Percentiles rank a stretch among this genome's conserved stretches.
phyloP scores from a whole-genome alignment of 352 stramenopile species.

The Pythium rhizo-oryzae region DNA sequence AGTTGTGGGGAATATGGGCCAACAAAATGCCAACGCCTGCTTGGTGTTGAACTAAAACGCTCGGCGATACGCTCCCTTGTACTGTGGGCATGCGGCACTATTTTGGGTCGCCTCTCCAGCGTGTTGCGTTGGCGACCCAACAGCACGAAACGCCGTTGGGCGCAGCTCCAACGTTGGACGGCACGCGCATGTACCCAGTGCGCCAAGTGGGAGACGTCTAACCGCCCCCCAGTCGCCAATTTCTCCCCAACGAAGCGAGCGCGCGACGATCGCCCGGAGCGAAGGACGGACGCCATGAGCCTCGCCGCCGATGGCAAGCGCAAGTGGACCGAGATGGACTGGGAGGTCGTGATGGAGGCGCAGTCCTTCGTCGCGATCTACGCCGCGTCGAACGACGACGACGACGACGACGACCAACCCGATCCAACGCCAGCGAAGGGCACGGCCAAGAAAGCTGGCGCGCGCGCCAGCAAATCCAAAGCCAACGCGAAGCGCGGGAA shows the following conservation, averaged over 20 bases:
- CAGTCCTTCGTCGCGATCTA: conserved; percentile 70
- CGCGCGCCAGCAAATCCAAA: conserved; percentile 11
- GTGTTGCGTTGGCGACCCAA: neutral
- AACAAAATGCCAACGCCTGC: conserved; percentile 7
- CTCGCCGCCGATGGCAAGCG: conserved; percentile 39
- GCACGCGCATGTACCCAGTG: neutral
- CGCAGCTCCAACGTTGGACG: neutral
- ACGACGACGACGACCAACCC: conserved; percentile 28
- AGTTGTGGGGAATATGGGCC: neutral
- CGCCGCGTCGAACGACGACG: conserved; percentile 28
- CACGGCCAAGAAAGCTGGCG: conserved; percentile 4
- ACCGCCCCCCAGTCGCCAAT: conserved; percentile 20
- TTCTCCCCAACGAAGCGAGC: conserved; percentile 2
- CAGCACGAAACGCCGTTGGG: neutral
- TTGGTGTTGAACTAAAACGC: neutral
- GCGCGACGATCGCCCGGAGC: neutral
- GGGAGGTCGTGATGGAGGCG: conserved; percentile 65
- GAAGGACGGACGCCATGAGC: conserved; percentile 6
- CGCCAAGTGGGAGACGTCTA: neutral
- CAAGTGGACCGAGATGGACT: conserved; percentile 73
- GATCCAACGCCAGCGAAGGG: conserved; percentile 17
- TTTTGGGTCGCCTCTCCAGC: conserved; percentile 9
- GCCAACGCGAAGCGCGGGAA: neutral
- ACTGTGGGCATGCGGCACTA: neutral
- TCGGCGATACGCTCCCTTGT: neutral